Evolutionary conservation across 2,329 filamentous ascomycete genomes (phyloP).

Genomic region (Colletotrichum tanaceti): DNA sequence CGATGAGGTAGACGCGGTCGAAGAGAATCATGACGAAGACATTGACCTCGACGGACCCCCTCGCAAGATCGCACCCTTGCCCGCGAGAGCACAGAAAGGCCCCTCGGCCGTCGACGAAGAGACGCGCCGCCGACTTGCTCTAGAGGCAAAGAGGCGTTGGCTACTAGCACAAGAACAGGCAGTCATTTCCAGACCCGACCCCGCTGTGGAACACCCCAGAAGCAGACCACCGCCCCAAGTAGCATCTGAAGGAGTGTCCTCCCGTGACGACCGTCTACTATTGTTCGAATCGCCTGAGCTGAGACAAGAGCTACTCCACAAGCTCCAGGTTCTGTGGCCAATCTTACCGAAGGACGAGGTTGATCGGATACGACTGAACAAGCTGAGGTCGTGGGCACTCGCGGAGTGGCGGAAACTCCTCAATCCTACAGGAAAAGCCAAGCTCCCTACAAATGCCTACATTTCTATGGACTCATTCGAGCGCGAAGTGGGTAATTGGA

Average conservation of each 20-base stretch:
- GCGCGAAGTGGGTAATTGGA: background rate
- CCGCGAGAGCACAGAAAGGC: background rate
- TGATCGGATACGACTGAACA: background rate
- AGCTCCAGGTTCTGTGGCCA: background rate
- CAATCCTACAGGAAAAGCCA: background rate
- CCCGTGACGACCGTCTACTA: slow-evolving; percentile 1
- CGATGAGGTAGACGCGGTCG: background rate
- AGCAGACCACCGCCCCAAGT: background rate
- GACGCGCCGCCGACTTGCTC: background rate
- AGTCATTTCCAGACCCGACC: background rate
- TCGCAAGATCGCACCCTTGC: background rate
- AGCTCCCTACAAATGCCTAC: background rate
- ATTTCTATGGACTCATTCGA: slow-evolving; percentile 4
- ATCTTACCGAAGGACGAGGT: background rate
- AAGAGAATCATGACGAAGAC: background rate
- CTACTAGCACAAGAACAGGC: background rate
- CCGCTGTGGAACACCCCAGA: background rate
- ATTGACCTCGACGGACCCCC: background rate
- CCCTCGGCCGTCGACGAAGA: background rate
- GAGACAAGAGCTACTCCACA: background rate
- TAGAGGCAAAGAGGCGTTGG: background rate
- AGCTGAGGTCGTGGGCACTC: background rate
- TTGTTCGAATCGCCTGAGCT: background rate
- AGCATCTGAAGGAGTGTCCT: background rate
- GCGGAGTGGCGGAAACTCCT: background rate